Percentiles rank a stretch among this genome's conserved stretches.
These are phyloP conservation scores for Xeromyces bisporus DNA, from an alignment of 495 filamentous ascomycete species.

Conservation along the genomic window DNA sequence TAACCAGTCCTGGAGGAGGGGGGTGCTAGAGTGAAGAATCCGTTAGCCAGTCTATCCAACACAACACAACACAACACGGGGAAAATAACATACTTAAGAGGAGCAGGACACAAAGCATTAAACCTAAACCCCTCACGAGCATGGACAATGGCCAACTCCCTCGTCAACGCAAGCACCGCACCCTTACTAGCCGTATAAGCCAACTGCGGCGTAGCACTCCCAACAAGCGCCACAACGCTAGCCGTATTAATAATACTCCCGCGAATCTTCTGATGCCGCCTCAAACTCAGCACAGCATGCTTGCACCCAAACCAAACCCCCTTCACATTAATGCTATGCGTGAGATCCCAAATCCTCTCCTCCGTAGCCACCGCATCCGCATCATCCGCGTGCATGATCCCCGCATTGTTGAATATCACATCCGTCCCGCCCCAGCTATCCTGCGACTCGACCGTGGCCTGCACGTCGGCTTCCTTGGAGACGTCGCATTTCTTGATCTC, in stretches of 20 bases:
- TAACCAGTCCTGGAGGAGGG: slow-evolving; percentile 87
- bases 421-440: slow-evolving; percentile 87
- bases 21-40: slow-evolving; percentile 31
- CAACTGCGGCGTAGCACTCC: slow-evolving; percentile 83
- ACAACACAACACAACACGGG: too few relatives aligned
- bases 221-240: slow-evolving; percentile 81
- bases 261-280: slow-evolving; percentile 59
- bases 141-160: slow-evolving; percentile 70
- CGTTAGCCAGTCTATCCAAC: neutral
- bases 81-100: slow-evolving; percentile 50
- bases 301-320: slow-evolving; percentile 95
- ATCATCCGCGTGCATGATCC: slow-evolving; percentile 90
- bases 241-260: slow-evolving; percentile 91
- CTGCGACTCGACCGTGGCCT: slow-evolving; percentile 49
- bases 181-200: slow-evolving; percentile 95
- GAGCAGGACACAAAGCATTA: slow-evolving; percentile 83
- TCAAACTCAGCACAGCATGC: slow-evolving; percentile 70
- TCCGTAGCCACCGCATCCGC: slow-evolving; percentile 70
- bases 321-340: slow-evolving; percentile 92
- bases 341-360: slow-evolving; percentile 89
- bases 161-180: slow-evolving; percentile 73
- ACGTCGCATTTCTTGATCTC: slow-evolving; percentile 48
- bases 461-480: slow-evolving; percentile 55
- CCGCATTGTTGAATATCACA: slow-evolving; percentile 96
- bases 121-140: slow-evolving; percentile 75